These are phyloP conservation scores for Septoria linicola DNA, from an alignment of 2,329 filamentous ascomycete species.

Conservation along the genomic window DNA sequence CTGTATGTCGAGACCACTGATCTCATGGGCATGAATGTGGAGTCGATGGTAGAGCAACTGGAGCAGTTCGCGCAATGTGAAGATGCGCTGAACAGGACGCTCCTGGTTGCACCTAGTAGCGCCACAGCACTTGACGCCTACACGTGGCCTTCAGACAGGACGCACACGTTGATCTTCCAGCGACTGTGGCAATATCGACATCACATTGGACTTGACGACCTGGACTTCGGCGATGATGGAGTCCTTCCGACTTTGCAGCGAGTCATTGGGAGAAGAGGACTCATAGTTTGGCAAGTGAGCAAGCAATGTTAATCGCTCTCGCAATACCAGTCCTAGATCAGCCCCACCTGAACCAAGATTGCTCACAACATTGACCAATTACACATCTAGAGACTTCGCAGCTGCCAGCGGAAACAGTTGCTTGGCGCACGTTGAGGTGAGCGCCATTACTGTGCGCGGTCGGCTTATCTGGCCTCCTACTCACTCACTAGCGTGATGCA, in stretches of 20 bases:
- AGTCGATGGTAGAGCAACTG: slow-evolving; percentile 60
- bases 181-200: slow-evolving; percentile 67
- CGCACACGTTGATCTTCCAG: slow-evolving; percentile 51
- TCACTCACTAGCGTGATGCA: background rate
- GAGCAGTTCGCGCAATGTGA: slow-evolving; percentile 62
- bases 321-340: background rate
- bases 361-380: background rate
- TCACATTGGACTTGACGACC: slow-evolving; percentile 75
- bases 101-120: slow-evolving; percentile 69
- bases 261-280: slow-evolving; percentile 52
- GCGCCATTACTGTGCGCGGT: too few species aligned
- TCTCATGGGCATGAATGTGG: slow-evolving; percentile 69
- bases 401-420: background rate
- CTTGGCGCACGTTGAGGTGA: too few species aligned
- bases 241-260: slow-evolving; percentile 68
- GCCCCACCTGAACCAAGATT: background rate
- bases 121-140: slow-evolving; percentile 67
- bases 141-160: slow-evolving; percentile 20
- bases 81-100: slow-evolving; percentile 47
- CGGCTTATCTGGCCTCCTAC: background rate
- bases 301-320: slow-evolving; percentile 37
- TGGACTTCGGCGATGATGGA: slow-evolving; percentile 76
- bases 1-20: slow-evolving; percentile 68
- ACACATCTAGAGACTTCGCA: background rate
- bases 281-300: slow-evolving; percentile 47